Conservation (phyloP, 78 protist genomes). For the Mantamonas sphyraenae region DNA sequence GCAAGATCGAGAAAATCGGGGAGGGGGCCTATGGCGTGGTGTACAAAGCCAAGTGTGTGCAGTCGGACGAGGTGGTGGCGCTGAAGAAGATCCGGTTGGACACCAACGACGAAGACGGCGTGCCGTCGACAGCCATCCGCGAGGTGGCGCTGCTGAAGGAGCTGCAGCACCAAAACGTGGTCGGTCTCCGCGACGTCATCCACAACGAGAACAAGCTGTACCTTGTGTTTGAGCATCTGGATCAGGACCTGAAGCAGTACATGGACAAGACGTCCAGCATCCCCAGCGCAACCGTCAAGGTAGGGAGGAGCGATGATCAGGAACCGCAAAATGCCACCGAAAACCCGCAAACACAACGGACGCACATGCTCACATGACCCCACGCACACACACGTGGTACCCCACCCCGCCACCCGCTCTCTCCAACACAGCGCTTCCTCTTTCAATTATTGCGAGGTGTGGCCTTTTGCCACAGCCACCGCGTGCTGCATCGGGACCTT, state of each 20-base stretch:
- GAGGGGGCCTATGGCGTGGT: constrained; percentile 99
- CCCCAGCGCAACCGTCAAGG: constrained; percentile 45
- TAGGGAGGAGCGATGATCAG: constrained; percentile 7
- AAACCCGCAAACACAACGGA: not conserved
- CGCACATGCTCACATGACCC: not conserved
- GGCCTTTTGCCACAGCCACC: constrained; percentile 73
- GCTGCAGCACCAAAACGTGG: constrained; percentile 91
- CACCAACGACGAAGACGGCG: constrained; percentile 96
- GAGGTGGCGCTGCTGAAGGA: constrained; percentile 95
- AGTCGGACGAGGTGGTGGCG: constrained; percentile 84
- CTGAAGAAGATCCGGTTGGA: constrained; percentile 95
- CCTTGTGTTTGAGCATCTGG: constrained; percentile 93
- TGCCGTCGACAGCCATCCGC: constrained; percentile 95
- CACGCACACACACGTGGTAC: constrained; percentile 16
- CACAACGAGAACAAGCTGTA: constrained; percentile 84
- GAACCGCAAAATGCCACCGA: too few relatives aligned
- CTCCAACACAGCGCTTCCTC: constrained; percentile 37
- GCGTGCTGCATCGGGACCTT: constrained; percentile 94
- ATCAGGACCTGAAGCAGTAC: constrained; percentile 90
- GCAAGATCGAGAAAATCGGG: constrained; percentile 89
- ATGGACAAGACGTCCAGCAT: constrained; percentile 58
- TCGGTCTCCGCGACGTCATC: constrained; percentile 90
- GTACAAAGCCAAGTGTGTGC: constrained; percentile 78
- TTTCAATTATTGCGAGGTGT: constrained; percentile 79
- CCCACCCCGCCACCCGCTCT: not conserved